Percentiles rank a stretch among this genome's conserved stretches.
Conservation (phyloP, 2,329 filamentous ascomycete species). For the Botryotinia globosa region DNA sequence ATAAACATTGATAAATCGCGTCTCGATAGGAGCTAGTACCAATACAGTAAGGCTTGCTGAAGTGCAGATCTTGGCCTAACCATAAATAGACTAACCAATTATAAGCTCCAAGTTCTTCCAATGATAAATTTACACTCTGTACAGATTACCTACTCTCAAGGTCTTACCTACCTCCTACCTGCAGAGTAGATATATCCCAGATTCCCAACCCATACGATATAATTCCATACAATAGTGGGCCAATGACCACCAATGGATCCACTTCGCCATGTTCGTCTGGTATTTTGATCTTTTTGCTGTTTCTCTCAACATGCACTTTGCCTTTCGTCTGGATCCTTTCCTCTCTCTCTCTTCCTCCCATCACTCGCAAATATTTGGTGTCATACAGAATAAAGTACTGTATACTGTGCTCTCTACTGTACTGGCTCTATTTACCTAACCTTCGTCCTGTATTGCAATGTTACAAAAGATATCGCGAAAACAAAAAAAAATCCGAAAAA, state of each 20-base stretch:
- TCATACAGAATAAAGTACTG: background rate
- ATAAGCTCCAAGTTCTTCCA: background rate
- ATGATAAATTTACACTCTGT: background rate
- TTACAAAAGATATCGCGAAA: constrained; percentile 7
- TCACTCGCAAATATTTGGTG: background rate
- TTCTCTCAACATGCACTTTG: constrained; percentile 3
- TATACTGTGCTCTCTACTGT: background rate
- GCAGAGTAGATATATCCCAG: background rate
- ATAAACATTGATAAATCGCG: constrained; percentile 14
- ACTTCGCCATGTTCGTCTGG: constrained; percentile 13
- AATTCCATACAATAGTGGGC: background rate
- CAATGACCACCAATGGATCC: background rate
- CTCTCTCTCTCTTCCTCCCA: background rate
- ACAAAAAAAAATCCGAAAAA: background rate
- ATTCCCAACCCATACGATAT: background rate
- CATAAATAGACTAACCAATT: background rate
- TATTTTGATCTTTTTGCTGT: constrained; percentile 1
- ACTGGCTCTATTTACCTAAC: background rate
- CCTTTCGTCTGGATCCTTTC: constrained; percentile 2
- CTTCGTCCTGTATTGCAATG: background rate
- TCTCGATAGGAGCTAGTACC: background rate
- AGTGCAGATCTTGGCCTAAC: background rate
- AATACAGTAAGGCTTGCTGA: background rate
- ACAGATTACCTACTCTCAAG: background rate
- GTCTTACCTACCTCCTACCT: background rate